Conservation (phyloP, 2,329 filamentous ascomycete genomes). For the Cladosporium sp. region DNA sequence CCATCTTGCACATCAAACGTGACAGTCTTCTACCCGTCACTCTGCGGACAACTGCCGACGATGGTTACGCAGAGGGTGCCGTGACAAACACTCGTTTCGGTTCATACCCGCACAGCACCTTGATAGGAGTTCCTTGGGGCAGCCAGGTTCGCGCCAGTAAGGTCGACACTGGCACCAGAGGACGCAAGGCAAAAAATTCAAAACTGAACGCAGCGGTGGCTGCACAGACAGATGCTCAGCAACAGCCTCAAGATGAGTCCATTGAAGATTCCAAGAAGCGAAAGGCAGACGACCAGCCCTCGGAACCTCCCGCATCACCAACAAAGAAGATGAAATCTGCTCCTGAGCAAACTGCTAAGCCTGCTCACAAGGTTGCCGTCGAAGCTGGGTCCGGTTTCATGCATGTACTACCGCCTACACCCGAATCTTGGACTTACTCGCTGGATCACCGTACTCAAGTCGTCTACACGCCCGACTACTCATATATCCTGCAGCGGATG, state of each 20-base stretch:
- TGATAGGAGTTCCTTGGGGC: conserved; percentile 75
- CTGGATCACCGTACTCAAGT: conserved; percentile 79
- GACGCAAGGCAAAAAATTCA: conserved; percentile 55
- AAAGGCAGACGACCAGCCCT: conserved; percentile 37
- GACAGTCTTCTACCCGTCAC: conserved; percentile 77
- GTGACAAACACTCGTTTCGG: conserved; percentile 87
- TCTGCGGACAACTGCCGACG: conserved; percentile 36
- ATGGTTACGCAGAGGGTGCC: conserved; percentile 39
- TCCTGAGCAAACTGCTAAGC: conserved; percentile 11
- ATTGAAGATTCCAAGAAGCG: conserved; percentile 34
- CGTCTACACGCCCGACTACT: conserved; percentile 82
- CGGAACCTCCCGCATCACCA: conserved; percentile 21
- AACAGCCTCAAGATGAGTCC: conserved; percentile 22
- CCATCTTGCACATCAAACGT: conserved; percentile 82
- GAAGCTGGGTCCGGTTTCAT: conserved; percentile 64
- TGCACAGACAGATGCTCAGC: conserved; percentile 36
- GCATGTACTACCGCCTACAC: conserved; percentile 72
- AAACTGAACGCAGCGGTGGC: conserved; percentile 42
- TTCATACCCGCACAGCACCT: conserved; percentile 55
- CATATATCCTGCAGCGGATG: conserved; percentile 74
- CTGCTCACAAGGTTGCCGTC: conserved; percentile 43
- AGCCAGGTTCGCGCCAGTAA: conserved; percentile 84
- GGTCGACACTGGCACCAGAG: conserved; percentile 87
- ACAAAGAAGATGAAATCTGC: conserved; percentile 32
- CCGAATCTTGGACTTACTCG: conserved; percentile 76